Percentiles rank a stretch among this genome's conserved stretches.
Evolutionary conservation across 441 rosid genomes (phyloP).

Genomic region (Arabidopsis hybrid): DNA sequence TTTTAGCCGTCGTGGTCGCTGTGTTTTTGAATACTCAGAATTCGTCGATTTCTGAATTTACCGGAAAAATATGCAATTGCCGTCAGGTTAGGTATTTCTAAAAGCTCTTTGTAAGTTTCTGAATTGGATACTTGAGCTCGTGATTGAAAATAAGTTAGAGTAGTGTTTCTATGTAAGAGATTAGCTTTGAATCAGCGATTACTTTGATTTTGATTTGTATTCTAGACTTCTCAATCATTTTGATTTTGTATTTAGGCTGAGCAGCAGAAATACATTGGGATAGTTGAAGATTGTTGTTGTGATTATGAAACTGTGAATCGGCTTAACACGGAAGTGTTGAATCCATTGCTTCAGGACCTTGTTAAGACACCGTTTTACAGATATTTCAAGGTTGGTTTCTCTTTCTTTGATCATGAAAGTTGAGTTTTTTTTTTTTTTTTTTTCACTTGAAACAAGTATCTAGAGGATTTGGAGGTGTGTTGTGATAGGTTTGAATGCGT

Average conservation of each 20-base stretch:
- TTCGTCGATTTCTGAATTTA: conserved; percentile 43
- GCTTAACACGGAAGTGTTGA: conserved; percentile 69
- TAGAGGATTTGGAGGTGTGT: conserved; percentile 10
- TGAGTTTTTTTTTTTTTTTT: background rate
- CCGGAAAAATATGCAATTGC: conserved; percentile 56
- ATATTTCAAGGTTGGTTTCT: conserved; percentile 75
- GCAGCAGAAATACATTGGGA: conserved; percentile 64
- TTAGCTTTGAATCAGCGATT: conserved; percentile 21
- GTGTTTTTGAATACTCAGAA: conserved; percentile 30
- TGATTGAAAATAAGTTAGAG: background rate
- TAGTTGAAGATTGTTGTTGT: conserved; percentile 90
- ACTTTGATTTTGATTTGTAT: background rate
- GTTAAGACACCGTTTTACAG: conserved; percentile 82
- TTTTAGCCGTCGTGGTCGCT: conserved; percentile 55
- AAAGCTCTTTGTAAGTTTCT: conserved; percentile 5
- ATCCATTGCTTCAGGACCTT: conserved; percentile 80
- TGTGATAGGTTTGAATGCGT: conserved; percentile 6
- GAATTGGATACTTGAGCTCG: conserved; percentile 6
- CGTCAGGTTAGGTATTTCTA: conserved; percentile 49
- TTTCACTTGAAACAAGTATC: background rate
- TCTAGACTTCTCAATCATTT: background rate
- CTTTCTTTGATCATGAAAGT: background rate
- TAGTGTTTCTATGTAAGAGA: conserved; percentile 10
- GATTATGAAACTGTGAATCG: conserved; percentile 82
- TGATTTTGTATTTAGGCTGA: conserved; percentile 43